Evolutionary conservation across 164 flowering plant genomes (phyloP).

Genomic region (Litsea cubeba): DNA sequence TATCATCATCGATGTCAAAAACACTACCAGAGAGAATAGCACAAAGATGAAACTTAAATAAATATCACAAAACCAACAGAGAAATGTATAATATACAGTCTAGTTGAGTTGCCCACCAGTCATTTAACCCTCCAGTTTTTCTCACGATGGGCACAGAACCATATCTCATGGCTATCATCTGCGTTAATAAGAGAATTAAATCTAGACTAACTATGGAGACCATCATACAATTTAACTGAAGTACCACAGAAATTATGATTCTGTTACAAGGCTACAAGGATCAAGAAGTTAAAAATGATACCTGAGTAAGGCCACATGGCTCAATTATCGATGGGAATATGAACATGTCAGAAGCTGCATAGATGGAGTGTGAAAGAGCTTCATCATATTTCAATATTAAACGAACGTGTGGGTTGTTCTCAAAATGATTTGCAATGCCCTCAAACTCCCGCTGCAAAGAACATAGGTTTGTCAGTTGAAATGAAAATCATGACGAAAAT

Average conservation of each 20-base stretch:
- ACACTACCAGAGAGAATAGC: constrained; percentile 41
- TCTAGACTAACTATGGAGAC: too few relatives aligned
- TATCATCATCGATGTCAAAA: constrained; percentile 84
- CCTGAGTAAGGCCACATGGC: constrained; percentile 99
- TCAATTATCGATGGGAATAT: constrained; percentile 94
- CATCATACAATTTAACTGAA: background rate
- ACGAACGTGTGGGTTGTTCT: constrained; percentile 59
- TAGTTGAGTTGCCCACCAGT: constrained; percentile 45
- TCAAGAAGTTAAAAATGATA: constrained; percentile 18
- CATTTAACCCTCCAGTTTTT: constrained; percentile 91
- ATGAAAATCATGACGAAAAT: too few relatives aligned
- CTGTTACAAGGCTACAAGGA: background rate
- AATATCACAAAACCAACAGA: background rate
- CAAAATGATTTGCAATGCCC: constrained; percentile 71
- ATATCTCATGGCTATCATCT: constrained; percentile 99
- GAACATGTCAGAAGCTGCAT: constrained; percentile 91
- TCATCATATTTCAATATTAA: constrained; percentile 89
- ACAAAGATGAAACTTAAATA: background rate
- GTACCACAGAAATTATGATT: background rate
- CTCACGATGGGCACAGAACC: constrained; percentile 88
- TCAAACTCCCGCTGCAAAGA: constrained; percentile 80
- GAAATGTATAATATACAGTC: constrained; percentile 4
- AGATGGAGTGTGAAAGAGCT: constrained; percentile 73
- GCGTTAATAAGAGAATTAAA: constrained; percentile 10
- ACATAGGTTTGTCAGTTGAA: background rate